Base-by-base conservation (phyloP, 345 rosid species). In the Heritiera littoralis region DNA sequence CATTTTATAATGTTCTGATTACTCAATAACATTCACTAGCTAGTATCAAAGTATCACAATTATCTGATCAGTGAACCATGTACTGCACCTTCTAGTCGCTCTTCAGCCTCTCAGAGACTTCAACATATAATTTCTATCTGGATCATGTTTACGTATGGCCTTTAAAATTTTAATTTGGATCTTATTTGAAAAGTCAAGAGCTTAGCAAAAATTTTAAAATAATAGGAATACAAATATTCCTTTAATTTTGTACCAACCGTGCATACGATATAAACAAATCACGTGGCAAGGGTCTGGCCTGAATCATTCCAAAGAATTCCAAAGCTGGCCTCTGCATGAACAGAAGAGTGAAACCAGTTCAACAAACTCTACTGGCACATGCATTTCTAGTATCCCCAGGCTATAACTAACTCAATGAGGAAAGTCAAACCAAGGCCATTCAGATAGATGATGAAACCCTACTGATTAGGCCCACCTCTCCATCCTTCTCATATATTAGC, bases 271-370 rank as follows among this genome's bases (percentile, higher is more conserved):
- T 85, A 83, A 95, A 95, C 78, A 95, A 84, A 88, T 95, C 94
- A 72, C 97, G 94, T 71, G 99, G 98, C 55, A 92, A 82, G 38
- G 91, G 85, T 84, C 89, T 92, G 69, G 94, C 93, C 76, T 95
- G 99, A 84, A 95, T 92, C 88, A 85, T 92, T 76, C 96, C 90
- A 78, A 95, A 93, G 86, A 91, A 92, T 81, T 95, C 99, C 82
- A 89, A 85, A 48, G 97, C 84, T 74, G 89, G 93, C 77, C 90
- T 92, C 99, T 95, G 92, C 84, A 82, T 75, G 69, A 87, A 64
- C 81, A 84, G 70, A 67, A 78, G 73, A 52, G 64, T 79, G 49
- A 7, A 23, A 54, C 13, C 61, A 52, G 30, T 54, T 72, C 64
- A 72, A 54, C 30, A 72, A 30, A 72, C 6, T 18, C 17, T 54